Percentiles rank a stretch among this genome's conserved stretches.
Conservation (phyloP, 2,329 filamentous ascomycete genomes). For the Pseudohalonectria lignicola region DNA sequence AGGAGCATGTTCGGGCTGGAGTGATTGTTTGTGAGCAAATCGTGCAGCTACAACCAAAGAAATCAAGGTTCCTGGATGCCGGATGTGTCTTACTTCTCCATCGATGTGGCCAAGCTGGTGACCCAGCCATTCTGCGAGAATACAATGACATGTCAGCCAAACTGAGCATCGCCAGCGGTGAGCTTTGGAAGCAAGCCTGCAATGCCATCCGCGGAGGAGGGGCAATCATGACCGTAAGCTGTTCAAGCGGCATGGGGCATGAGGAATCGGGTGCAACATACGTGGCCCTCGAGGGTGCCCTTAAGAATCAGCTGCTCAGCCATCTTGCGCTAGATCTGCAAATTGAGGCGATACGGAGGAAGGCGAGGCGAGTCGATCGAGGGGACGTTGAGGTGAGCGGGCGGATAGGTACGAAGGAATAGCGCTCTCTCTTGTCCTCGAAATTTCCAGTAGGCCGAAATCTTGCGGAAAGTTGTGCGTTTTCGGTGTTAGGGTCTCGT, state of each 20-base stretch:
- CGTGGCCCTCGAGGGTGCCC: conserved; percentile 96
- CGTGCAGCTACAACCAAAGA: neutral
- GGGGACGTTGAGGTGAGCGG: too few relatives aligned
- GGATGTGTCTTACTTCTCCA: conserved; percentile 73
- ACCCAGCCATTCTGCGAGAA: conserved; percentile 78
- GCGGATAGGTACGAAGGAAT: too few relatives aligned
- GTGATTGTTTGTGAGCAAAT: conserved; percentile 13
- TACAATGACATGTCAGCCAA: conserved; percentile 13
- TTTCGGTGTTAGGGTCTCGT: conserved; percentile 1
- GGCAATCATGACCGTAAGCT: neutral
- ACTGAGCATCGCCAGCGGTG: conserved; percentile 5
- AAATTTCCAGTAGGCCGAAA: neutral
- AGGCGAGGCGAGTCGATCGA: conserved; percentile 1
- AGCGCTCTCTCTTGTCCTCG: neutral
- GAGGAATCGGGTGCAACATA: conserved; percentile 35
- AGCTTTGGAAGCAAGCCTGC: too few relatives aligned
- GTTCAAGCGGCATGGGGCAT: too few relatives aligned
- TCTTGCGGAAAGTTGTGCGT: neutral
- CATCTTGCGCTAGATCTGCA: conserved; percentile 44
- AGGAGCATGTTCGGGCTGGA: conserved; percentile 97
- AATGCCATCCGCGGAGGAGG: neutral
- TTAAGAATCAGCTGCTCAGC: conserved; percentile 92
- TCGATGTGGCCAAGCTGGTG: conserved; percentile 93
- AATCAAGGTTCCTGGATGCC: neutral
- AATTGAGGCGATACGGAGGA: conserved; percentile 16